These are phyloP conservation scores for Populus hybrid DNA, from an alignment of 441 rosid species.

Conservation along the genomic window DNA sequence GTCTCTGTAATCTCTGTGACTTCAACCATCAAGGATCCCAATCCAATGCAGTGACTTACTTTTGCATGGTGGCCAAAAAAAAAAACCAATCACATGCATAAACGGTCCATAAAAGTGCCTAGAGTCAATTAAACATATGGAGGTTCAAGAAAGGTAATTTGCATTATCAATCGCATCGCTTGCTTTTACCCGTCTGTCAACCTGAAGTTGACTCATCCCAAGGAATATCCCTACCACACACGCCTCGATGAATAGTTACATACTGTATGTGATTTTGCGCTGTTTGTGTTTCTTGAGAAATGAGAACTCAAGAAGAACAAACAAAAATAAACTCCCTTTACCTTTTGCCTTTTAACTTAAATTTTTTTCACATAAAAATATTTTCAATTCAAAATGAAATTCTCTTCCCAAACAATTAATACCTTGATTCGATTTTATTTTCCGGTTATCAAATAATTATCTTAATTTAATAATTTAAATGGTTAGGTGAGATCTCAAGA, in stretches of 20 bases:
- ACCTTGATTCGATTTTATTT: too few species aligned
- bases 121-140: constrained; percentile 26
- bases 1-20: constrained; percentile 22
- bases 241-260: not conserved
- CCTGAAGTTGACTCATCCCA: constrained; percentile 24
- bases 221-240: not conserved
- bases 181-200: constrained; percentile 25
- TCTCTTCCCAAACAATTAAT: too few species aligned
- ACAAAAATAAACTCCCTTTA: too few species aligned
- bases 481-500: too few species aligned
- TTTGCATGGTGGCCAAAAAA: constrained; percentile 34
- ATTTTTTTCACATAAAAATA: too few species aligned
- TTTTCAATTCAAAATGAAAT: too few species aligned
- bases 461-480: too few species aligned
- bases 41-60: constrained; percentile 31
- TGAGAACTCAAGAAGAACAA: too few species aligned
- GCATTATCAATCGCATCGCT: constrained; percentile 28
- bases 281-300: not conserved
- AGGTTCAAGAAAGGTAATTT: constrained; percentile 18
- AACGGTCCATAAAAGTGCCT: constrained; percentile 34
- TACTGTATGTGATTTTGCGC: not conserved
- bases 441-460: too few species aligned
- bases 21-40: constrained; percentile 12
- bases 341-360: too few species aligned
- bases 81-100: constrained; percentile 9